These are phyloP conservation scores for Pterocarpus macrocarpus DNA, from an alignment of 306 rosid species.

Conservation along the genomic window DNA sequence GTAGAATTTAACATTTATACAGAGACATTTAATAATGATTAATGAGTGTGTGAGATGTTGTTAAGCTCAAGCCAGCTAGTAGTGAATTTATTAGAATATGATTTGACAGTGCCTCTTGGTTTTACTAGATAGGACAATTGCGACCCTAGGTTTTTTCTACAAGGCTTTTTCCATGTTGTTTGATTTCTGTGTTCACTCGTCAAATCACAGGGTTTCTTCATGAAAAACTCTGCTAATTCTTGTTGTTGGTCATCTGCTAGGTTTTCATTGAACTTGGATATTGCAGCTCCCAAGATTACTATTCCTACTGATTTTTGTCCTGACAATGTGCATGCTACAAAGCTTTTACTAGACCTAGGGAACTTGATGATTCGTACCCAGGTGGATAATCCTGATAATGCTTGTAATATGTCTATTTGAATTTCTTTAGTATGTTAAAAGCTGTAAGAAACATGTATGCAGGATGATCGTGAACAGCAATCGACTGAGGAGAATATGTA, in stretches of 20 bases:
- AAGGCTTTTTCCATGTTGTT: conserved; percentile 6
- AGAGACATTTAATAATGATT: neutral
- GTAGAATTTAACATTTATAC: neutral
- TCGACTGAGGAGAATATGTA: conserved; percentile 81
- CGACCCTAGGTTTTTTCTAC: neutral
- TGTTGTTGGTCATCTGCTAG: conserved; percentile 57
- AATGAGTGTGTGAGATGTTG: neutral
- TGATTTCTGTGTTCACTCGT: neutral
- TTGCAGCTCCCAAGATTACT: conserved; percentile 98
- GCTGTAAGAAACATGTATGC: conserved; percentile 48
- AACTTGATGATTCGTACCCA: conserved; percentile 81
- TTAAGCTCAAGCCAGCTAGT: neutral
- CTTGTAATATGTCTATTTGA: conserved; percentile 23
- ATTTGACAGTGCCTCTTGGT: neutral
- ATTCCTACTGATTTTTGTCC: conserved; percentile 94
- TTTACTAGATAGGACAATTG: conserved; percentile 6
- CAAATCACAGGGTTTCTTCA: conserved; percentile 32
- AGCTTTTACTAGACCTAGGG: conserved; percentile 93
- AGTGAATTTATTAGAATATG: neutral
- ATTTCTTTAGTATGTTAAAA: conserved; percentile 24
- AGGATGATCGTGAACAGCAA: conserved; percentile 70
- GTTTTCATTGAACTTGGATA: conserved; percentile 93
- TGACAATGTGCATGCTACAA: conserved; percentile 73
- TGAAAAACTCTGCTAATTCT: conserved; percentile 37
- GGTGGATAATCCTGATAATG: conserved; percentile 55